Conservation (phyloP, 768 basidiomycete species). For the Dioszegia aurantiaca region DNA sequence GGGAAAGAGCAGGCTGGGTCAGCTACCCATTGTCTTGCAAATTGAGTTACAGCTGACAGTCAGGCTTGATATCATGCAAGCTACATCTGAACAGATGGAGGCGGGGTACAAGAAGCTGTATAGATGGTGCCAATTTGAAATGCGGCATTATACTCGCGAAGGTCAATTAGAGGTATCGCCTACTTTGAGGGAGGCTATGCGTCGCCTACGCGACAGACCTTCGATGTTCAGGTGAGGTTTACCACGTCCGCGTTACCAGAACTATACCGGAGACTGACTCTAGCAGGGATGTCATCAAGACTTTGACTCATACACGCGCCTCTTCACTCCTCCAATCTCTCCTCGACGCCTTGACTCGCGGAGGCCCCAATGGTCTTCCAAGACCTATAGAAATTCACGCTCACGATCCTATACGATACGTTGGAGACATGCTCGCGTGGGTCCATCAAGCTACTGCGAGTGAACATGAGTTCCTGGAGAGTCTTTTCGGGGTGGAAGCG, state of each 20-base stretch:
- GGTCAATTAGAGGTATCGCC: conserved; percentile 62
- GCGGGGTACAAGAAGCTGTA: conserved; percentile 85
- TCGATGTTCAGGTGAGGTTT: conserved; percentile 68
- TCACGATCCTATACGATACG: conserved; percentile 92
- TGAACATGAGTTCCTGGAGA: conserved; percentile 89
- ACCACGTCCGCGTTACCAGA: background rate
- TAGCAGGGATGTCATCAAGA: conserved; percentile 67
- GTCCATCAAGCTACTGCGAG: conserved; percentile 93
- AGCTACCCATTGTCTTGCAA: conserved; percentile 13
- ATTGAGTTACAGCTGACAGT: conserved; percentile 1
- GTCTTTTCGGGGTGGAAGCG: conserved; percentile 71
- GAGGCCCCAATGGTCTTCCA: conserved; percentile 77
- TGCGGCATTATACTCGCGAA: conserved; percentile 73
- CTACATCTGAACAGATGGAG: conserved; percentile 77
- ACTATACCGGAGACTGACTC: conserved; percentile 58
- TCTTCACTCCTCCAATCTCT: conserved; percentile 75
- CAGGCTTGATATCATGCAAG: conserved; percentile 84
- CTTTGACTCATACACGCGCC: conserved; percentile 79
- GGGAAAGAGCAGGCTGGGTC: conserved; percentile 53
- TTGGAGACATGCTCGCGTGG: conserved; percentile 99
- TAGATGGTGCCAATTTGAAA: conserved; percentile 80
- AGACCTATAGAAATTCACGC: conserved; percentile 96
- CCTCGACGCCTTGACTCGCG: conserved; percentile 80
- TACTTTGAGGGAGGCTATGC: conserved; percentile 70
- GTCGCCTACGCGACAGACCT: conserved; percentile 69